Evolutionary conservation across 1,139 yeast species (phyloP).

Genomic region (Maudiozyma humilis): DNA sequence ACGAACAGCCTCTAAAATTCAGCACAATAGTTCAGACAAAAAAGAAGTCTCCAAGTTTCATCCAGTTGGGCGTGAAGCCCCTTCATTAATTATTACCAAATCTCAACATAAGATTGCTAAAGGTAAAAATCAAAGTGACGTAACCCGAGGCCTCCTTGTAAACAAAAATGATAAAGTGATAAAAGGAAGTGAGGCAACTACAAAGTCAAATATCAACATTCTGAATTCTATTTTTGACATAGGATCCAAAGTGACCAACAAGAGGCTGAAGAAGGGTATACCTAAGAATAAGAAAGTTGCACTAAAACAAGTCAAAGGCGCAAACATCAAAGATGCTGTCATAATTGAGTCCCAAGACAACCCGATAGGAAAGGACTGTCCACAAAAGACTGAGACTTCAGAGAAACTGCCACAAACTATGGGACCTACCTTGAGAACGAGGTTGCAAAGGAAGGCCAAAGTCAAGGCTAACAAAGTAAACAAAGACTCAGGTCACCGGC

Average conservation of each 20-base stretch:
- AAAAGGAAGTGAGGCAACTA: constrained; percentile 2
- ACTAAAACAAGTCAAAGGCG: constrained; percentile 15
- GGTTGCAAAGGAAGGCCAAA: constrained; percentile 2
- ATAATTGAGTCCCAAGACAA: constrained; percentile 17
- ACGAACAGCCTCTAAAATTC: constrained; percentile 16
- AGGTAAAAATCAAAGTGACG: neutral
- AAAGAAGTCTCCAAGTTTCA: no score
- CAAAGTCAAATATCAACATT: constrained; percentile 14
- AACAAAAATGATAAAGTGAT: neutral
- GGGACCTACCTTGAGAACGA: constrained; percentile 5
- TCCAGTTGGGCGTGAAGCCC: neutral
- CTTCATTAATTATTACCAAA: constrained; percentile 10
- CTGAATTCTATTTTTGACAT: constrained; percentile 22
- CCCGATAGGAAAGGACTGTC: no score
- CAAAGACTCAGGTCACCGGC: neutral
- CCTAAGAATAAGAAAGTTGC: constrained; percentile 5
- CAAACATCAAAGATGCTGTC: constrained; percentile 15
- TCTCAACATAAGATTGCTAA: constrained; percentile 3
- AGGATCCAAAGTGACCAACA: neutral
- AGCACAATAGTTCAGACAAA: no score
- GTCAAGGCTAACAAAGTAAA: neutral
- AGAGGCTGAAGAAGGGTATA: neutral
- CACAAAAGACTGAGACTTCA: no score
- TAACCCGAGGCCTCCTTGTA: neutral
- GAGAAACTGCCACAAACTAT: no score